phyloP scores from a whole-genome alignment of 345 rosid genomes.

The Durio zibethinus region DNA sequence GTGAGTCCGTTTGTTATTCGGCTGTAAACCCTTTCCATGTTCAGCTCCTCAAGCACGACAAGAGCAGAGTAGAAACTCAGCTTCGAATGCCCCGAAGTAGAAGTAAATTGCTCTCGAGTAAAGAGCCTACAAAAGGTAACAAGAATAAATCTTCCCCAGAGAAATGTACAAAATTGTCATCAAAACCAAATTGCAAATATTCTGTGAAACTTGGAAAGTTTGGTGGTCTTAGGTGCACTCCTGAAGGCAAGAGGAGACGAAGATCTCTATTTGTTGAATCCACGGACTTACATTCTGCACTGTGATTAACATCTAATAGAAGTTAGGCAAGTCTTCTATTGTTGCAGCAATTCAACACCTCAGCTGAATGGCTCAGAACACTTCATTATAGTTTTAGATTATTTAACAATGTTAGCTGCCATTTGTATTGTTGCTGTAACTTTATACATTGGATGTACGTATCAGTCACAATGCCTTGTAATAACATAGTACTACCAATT shows the following conservation, averaged over 20 bases:
- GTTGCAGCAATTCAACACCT: constrained; percentile 7
- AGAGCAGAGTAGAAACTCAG: constrained; percentile 23
- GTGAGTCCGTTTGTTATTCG: constrained; percentile 57
- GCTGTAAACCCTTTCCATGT: constrained; percentile 69
- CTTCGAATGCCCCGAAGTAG: constrained; percentile 45
- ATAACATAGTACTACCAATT: background rate
- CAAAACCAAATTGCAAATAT: constrained; percentile 38
- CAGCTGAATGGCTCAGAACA: constrained; percentile 3
- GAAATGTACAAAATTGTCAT: constrained; percentile 20
- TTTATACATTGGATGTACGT: background rate
- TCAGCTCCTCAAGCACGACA: constrained; percentile 40
- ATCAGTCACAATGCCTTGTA: background rate
- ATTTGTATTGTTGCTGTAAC: background rate
- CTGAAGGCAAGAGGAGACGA: constrained; percentile 71
- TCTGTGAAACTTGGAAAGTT: constrained; percentile 44
- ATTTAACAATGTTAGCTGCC: background rate
- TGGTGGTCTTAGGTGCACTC: constrained; percentile 50
- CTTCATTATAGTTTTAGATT: background rate
- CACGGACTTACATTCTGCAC: constrained; percentile 34
- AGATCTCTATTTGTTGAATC: constrained; percentile 41
- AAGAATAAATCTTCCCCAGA: constrained; percentile 17
- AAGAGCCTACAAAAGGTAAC: constrained; percentile 19
- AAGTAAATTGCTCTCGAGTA: constrained; percentile 50
- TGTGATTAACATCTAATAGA: constrained; percentile 9
- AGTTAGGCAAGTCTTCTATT: background rate